Percentiles rank a stretch among this genome's conserved stretches.
Evolutionary conservation across 1,139 yeast species (phyloP).

Genomic region (Lodderomyces oxycetoniae): DNA sequence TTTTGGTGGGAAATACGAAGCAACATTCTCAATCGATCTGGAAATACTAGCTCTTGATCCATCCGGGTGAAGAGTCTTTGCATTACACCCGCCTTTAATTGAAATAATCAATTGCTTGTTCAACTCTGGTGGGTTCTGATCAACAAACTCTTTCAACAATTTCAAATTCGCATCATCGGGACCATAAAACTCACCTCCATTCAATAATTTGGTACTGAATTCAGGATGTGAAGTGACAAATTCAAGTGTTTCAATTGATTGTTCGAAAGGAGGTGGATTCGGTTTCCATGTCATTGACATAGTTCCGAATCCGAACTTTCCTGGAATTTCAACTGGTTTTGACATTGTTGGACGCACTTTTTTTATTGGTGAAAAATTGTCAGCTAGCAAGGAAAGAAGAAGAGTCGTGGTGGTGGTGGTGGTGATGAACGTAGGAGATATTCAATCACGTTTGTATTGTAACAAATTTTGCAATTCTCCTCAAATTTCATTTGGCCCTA

Average conservation of each 20-base stretch:
- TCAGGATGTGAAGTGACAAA: conserved; percentile 36
- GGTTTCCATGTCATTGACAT: conserved; percentile 61
- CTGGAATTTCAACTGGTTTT: conserved; percentile 19
- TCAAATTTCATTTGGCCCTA: too few relatives aligned
- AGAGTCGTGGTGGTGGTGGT: too few relatives aligned
- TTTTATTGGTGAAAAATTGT: too few relatives aligned
- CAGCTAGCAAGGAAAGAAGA: too few relatives aligned
- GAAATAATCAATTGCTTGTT: conserved; percentile 49
- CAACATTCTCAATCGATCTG: conserved; percentile 47
- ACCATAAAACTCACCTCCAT: conserved; percentile 80
- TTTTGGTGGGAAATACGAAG: conserved; percentile 35
- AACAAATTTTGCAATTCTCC: too few relatives aligned
- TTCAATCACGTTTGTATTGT: too few relatives aligned
- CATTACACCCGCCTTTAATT: conserved; percentile 60
- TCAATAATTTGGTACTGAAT: conserved; percentile 54
- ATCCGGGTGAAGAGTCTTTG: conserved; percentile 35
- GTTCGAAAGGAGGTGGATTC: conserved; percentile 38
- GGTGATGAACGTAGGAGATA: too few relatives aligned
- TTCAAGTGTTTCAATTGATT: conserved; percentile 44
- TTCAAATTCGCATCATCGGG: conserved; percentile 37
- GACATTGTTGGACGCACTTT: conserved; percentile 6
- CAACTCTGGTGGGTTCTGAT: conserved; percentile 45
- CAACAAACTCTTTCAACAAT: conserved; percentile 53
- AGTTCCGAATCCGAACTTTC: conserved; percentile 53
- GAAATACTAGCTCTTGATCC: conserved; percentile 46